A percentile compares a stretch with the other conserved stretches of the same genome.
These are phyloP conservation scores for Puccinia horiana DNA, from an alignment of 1,284 basidiomycete species.

Conservation along the genomic window DNA sequence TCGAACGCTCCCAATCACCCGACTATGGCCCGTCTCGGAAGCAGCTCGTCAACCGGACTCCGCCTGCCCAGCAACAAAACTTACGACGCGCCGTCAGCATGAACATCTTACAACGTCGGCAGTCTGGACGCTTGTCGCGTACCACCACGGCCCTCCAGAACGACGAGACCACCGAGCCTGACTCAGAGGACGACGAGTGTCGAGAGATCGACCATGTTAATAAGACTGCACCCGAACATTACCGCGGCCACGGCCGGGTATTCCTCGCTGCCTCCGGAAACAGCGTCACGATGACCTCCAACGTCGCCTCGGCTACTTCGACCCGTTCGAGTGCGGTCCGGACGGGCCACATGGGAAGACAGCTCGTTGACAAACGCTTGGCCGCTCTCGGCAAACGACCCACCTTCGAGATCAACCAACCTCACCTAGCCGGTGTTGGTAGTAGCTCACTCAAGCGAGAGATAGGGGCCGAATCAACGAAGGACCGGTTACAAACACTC, in stretches of 20 bases:
- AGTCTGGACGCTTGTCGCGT: conserved; percentile 6
- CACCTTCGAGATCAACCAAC: conserved; percentile 25
- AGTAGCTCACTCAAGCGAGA: conserved; percentile 59
- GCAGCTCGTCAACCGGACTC: not conserved
- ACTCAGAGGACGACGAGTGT: not conserved
- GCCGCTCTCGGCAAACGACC: conserved; percentile 53
- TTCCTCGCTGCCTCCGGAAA: conserved; percentile 91
- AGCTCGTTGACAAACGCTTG: conserved; percentile 54
- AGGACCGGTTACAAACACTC: not conserved
- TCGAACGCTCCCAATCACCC: not conserved
- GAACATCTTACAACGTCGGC: conserved; percentile 45
- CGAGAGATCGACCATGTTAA: conserved; percentile 24
- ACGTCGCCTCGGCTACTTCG: conserved; percentile 81
- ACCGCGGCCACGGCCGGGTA: conserved; percentile 60
- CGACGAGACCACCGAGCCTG: not conserved
- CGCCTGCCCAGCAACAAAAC: conserved; percentile 16
- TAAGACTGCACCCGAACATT: conserved; percentile 56
- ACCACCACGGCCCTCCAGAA: not conserved
- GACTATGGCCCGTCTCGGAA: not conserved
- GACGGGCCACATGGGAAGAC: conserved; percentile 1
- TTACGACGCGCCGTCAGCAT: conserved; percentile 36
- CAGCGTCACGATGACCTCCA: conserved; percentile 86
- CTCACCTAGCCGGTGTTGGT: conserved; percentile 52
- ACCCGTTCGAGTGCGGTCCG: conserved; percentile 52
- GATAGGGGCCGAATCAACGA: not conserved